phyloP scores from a whole-genome alignment of 768 basidiomycete species.

The Clitopilus passeckerianus region DNA sequence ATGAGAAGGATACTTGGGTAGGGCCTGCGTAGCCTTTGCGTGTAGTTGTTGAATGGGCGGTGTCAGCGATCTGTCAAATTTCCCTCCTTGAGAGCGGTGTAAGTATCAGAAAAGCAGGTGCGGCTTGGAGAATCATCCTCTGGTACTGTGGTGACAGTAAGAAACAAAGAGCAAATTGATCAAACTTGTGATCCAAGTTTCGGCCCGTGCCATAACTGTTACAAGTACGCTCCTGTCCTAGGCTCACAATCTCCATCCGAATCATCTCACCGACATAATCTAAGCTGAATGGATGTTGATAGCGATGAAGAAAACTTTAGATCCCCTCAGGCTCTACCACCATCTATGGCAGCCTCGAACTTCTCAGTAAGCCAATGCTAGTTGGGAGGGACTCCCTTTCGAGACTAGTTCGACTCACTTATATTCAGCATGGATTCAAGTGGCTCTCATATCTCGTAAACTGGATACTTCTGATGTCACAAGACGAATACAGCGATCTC shows the following conservation, averaged over 20 bases:
- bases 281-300: not conserved
- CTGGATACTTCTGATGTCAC: conserved; percentile 6
- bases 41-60: too few species aligned
- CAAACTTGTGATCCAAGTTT: too few species aligned
- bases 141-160: too few species aligned
- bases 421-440: conserved; percentile 5
- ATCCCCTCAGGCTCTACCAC: not conserved
- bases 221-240: not conserved
- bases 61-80: too few species aligned
- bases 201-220: too few species aligned
- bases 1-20: too few species aligned
- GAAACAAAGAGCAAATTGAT: too few species aligned
- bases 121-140: too few species aligned
- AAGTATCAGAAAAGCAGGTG: too few species aligned
- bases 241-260: not conserved
- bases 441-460: conserved; percentile 10
- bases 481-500: conserved; percentile 2
- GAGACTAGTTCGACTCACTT: not conserved
- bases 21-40: too few species aligned
- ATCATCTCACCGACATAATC: too few species aligned
- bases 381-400: not conserved
- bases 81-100: too few species aligned
- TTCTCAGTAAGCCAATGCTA: not conserved
- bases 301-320: not conserved
- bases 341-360: not conserved